Evolutionary conservation across 192 early-diverging fungal genomes (phyloP).

Genomic region (Irineochytrium annulatum): DNA sequence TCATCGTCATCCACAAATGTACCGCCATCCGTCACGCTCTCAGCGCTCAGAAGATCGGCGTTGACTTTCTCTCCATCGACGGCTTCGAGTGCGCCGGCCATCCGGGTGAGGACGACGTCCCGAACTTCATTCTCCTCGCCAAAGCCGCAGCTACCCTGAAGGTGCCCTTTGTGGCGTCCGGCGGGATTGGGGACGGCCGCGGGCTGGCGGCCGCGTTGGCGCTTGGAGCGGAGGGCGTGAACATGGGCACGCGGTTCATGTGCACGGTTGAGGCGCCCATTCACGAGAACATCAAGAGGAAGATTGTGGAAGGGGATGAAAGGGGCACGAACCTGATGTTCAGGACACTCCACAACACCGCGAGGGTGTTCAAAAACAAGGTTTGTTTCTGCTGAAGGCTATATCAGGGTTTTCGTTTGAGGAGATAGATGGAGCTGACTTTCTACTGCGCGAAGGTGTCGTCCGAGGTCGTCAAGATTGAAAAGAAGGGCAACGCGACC

Average conservation of each 20-base stretch:
- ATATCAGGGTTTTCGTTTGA: not conserved
- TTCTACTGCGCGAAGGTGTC: constrained; percentile 69
- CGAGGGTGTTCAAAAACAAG: constrained; percentile 35
- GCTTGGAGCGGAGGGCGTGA: constrained; percentile 58
- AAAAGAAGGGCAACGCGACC: constrained; percentile 56
- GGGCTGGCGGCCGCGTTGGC: constrained; percentile 62
- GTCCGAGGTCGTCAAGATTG: constrained; percentile 63
- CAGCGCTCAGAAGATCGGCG: constrained; percentile 48
- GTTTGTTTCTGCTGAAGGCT: not conserved
- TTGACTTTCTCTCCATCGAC: constrained; percentile 72
- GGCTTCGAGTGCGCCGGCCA: constrained; percentile 85
- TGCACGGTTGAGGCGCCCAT: constrained; percentile 70
- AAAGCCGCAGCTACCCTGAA: constrained; percentile 62
- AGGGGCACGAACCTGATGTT: constrained; percentile 66
- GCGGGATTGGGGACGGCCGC: constrained; percentile 72
- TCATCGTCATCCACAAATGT: constrained; percentile 76
- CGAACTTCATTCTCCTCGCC: constrained; percentile 66
- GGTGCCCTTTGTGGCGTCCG: constrained; percentile 74
- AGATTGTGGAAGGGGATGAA: constrained; percentile 66
- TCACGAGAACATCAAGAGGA: constrained; percentile 70
- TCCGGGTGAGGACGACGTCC: constrained; percentile 78
- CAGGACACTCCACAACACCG: constrained; percentile 72
- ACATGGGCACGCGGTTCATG: constrained; percentile 88
- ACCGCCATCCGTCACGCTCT: constrained; percentile 72
- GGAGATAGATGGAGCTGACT: not conserved